Evolutionary conservation across 768 basidiomycete species (phyloP), one percentile per base, ranked within the genome.

Genomic region (Boletus eberwhitei): DNA sequence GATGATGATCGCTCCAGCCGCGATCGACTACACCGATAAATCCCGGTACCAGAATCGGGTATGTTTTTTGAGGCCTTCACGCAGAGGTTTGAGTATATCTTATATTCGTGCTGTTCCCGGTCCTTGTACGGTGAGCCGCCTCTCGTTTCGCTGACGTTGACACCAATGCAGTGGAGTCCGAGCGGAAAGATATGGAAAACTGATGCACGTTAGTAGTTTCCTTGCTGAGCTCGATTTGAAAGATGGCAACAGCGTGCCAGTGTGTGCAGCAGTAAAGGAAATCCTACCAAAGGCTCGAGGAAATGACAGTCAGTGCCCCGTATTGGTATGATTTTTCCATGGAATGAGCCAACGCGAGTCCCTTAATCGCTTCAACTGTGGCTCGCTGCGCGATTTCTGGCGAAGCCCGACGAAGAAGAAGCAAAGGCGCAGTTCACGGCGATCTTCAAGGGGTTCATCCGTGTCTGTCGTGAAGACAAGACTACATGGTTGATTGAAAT

Each of bases 11-110:
- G 71, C 88, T 1, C 87, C 86, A 0, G 82, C 83, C n/a, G 80
- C 77, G 1, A 79, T 90, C 50, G 83, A 83, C 11, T 91, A 89
- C 70, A 83, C 81, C 17, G 79, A 88, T 61, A 88, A 90, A 71
- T 72, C 79, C 11, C 77, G 75, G 61, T 90, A 86, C 65, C 71
- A 79, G 53, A 86, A 82, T 65, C 68, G 82, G 53, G 78, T 80
- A 62, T 69, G 78, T 73, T 32, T 37, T 46, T 24, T 3, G 2
- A 5, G 3, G 12, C 8, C 4, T 4, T 36, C 19, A 16, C 8
- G 34, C 12, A 6, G 12, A 17, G 14, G 43, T 47, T 47, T 4
- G 29, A 31, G 9, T 4, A 22, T 17, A 2, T 13, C 26, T 57
- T n/a, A 29, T 21, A 12, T 32, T 39, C 2, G 4, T 31, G 8